Base-by-base conservation (phyloP, 2,329 filamentous ascomycete species). In the Intubia oerlemansii region DNA sequence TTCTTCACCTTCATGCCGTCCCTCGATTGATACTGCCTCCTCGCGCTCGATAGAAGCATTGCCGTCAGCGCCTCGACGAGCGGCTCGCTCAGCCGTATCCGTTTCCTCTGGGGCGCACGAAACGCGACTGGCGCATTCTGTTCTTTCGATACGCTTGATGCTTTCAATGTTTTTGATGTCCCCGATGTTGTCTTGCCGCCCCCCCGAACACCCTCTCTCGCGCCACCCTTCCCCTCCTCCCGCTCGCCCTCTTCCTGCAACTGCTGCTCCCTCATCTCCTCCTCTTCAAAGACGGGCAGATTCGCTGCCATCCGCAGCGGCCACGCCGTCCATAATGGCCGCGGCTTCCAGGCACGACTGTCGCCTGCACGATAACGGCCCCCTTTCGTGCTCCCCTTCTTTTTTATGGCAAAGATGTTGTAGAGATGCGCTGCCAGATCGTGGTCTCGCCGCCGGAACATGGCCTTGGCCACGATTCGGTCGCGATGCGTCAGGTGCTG, bases 301-400 rank as follows among this genome's bases (percentile, higher is more conserved):
- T n/a, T n/a, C n/a, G n/a, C n/a, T n/a, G n/a, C n/a, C 19, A 31
- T 12, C 3, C 30, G 57, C 42, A 90, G 47, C 5, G 85, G 85
- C 85, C 85, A 93, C 1, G 82, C 77, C 12, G 78, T 79, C 84
- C 85, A 93, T 5, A 44, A 38, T 33, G 62, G 66, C 0, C 64
- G 56, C 2, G 63, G 63, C 5, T 46, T 47, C 59, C 65, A 71
- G 25, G 50, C 38, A 3, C 44, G 36, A 19, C 43, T 37, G 5
- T 45, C 42, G 24, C 42, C 38, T n/a, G n/a, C n/a, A n/a, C n/a
- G n/a, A n/a, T n/a, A n/a, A n/a, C n/a, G n/a, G n/a, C n/a, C n/a
- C n/a, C n/a, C n/a, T n/a, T n/a, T 9, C 5, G 31, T 38, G 4
- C 11, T 26, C 4, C 59, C 52, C 20, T 53, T n/a, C n/a, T n/a